phyloP scores from a whole-genome alignment of 371 early-diverging fungal species.

The Vittaforma corneae region DNA sequence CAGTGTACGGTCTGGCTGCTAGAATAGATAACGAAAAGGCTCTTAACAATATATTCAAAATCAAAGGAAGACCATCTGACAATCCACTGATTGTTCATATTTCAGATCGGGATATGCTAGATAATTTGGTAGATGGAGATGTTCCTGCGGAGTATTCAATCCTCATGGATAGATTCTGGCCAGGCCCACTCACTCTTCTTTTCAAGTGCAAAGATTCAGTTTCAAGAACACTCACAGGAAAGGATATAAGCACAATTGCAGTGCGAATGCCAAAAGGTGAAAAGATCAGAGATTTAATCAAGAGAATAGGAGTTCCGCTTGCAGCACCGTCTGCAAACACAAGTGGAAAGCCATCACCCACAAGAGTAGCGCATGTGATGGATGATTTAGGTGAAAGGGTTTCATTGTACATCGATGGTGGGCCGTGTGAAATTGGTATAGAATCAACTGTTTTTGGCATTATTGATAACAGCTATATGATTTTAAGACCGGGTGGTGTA shows the following conservation, averaged over 20 bases:
- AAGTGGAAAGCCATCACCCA: conserved; percentile 86
- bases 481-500: conserved; percentile 91
- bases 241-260: conserved; percentile 62
- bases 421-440: conserved; percentile 75
- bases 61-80: conserved; percentile 85
- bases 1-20: conserved; percentile 94
- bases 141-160: conserved; percentile 48
- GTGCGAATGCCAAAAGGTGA: conserved; percentile 84
- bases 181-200: conserved; percentile 88
- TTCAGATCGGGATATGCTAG: conserved; percentile 75
- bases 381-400: conserved; percentile 73
- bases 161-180: conserved; percentile 71
- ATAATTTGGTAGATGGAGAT: conserved; percentile 60
- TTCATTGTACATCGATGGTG: conserved; percentile 78
- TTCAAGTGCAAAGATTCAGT: conserved; percentile 66
- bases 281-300: conserved; percentile 75
- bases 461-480: conserved; percentile 63
- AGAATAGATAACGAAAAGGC: conserved; percentile 68
- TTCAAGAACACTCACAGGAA: conserved; percentile 68
- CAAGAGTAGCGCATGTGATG: conserved; percentile 74
- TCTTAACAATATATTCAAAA: conserved; percentile 70
- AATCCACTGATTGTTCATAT: conserved; percentile 96
- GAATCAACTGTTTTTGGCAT: conserved; percentile 86
- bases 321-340: conserved; percentile 98
- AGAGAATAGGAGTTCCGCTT: conserved; percentile 72